Evolutionary conservation across 257 asterid genomes (phyloP).

Genomic region (Ajuga chamaepitys): DNA sequence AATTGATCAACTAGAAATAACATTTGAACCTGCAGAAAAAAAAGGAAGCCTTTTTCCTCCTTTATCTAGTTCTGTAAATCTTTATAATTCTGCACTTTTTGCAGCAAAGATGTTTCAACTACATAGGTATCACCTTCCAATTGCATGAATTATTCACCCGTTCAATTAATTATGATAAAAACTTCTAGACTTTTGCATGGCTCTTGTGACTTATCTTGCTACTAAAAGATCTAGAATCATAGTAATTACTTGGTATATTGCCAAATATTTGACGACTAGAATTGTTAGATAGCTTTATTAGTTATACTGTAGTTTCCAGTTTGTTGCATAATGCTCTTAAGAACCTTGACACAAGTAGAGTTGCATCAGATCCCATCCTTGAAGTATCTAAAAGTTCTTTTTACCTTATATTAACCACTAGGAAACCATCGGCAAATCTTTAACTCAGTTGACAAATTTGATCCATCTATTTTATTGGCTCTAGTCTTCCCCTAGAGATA

Average conservation of each 20-base stretch:
- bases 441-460: background rate
- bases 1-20: background rate
- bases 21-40: background rate
- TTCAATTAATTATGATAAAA: background rate
- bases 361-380: background rate
- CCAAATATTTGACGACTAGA: background rate
- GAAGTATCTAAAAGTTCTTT: background rate
- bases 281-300: background rate
- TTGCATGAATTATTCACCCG: background rate
- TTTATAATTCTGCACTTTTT: background rate
- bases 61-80: background rate
- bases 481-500: background rate
- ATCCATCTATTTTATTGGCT: background rate
- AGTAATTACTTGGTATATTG: background rate
- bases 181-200: background rate
- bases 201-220: background rate
- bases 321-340: background rate
- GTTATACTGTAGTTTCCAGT: background rate
- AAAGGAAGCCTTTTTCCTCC: conserved; percentile 7
- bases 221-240: background rate
- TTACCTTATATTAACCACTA: background rate
- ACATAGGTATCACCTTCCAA: background rate
- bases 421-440: background rate
- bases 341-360: background rate
- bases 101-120: background rate